Base-by-base conservation (phyloP, 768 basidiomycete species). In the Russula ochroleuca region DNA sequence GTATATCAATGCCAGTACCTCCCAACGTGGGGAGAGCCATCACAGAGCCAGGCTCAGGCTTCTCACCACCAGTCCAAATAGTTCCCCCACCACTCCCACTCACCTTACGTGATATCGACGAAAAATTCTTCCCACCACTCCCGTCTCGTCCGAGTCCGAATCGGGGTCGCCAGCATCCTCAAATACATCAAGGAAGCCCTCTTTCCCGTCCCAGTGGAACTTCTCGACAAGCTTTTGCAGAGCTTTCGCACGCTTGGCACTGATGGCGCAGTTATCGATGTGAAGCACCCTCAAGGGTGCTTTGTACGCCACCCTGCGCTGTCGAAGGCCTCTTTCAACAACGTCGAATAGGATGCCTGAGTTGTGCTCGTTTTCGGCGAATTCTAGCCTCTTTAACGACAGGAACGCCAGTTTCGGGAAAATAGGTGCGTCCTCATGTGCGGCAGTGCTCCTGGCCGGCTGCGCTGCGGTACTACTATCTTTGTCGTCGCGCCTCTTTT, bases 391-490 rank as follows among this genome's bases (percentile, higher is more conserved):
- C 23, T 19, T 45, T 56, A 63, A 9, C 11, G 21, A 41, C 21
- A 63, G 56, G 33, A 31, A 45, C 8, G 15, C 40, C 57, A 63
- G 43, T 5, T 38, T 52, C 3, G 57, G 62, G 10, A 63, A 63
- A 35, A 17, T 6, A 8, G 6, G 15, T 8, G 40, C 11, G n/a
- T 9, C n/a, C 11, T 4, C 3, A 21, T 21, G 21, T 21, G 45
- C 10, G 1, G 15, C 21, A 13, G 19, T 47, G 21, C 28, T 43
- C 8, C 14, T 21, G 13, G 8, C 9, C 15, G 37, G 28, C 28
- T 41, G 47, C 2, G 28, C 17, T 6, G 14, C 28, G 7, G 25
- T n/a, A n/a, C n/a, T 19, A 25, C 13, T 17, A 33, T 23, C 55
- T 43, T 5, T 57, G 38, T 23, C 19, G 33, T 14, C 15, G 14